Evolutionary conservation across 1,284 basidiomycete genomes (phyloP).

Genomic region (Ceratobasidium sp.): DNA sequence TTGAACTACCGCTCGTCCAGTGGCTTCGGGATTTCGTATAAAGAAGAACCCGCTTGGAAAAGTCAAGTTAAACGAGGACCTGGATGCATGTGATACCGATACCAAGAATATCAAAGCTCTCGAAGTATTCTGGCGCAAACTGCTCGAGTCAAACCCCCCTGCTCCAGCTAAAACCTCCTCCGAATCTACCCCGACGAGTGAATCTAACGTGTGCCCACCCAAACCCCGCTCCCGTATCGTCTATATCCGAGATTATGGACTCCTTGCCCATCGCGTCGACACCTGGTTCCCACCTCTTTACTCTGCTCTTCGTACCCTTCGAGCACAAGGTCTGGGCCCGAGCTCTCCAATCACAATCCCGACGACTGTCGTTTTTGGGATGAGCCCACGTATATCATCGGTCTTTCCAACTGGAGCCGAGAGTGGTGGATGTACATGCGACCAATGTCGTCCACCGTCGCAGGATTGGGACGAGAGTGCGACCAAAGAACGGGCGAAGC

Average conservation of each 20-base stretch:
- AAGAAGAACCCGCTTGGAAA: slow-evolving; percentile 59
- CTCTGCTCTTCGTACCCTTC: slow-evolving; percentile 73
- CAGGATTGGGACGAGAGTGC: slow-evolving; percentile 9
- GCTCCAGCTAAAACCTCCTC: slow-evolving; percentile 48
- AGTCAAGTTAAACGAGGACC: slow-evolving; percentile 47
- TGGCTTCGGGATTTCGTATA: slow-evolving; percentile 72
- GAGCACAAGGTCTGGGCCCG: slow-evolving; percentile 56
- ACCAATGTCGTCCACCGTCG: not conserved
- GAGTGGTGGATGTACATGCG: not conserved
- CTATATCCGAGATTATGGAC: slow-evolving; percentile 81
- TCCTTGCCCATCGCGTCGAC: slow-evolving; percentile 72
- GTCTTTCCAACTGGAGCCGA: not conserved
- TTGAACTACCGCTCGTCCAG: slow-evolving; percentile 68
- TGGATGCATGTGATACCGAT: not conserved
- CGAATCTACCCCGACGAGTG: not conserved
- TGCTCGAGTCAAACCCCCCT: slow-evolving; percentile 61
- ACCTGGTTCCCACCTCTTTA: slow-evolving; percentile 82
- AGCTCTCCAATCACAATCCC: slow-evolving; percentile 63
- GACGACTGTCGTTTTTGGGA: slow-evolving; percentile 81
- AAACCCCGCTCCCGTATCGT: slow-evolving; percentile 69
- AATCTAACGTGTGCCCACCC: not conserved
- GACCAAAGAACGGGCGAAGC: slow-evolving; percentile 3
- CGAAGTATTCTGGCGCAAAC: not conserved
- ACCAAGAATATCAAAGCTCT: not conserved
- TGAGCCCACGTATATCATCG: slow-evolving; percentile 53